Percentiles rank a stretch among this genome's conserved stretches.
These are phyloP conservation scores for Chenopodium formosanum DNA, from an alignment of 148 eudicot genomes.

Conservation along the genomic window DNA sequence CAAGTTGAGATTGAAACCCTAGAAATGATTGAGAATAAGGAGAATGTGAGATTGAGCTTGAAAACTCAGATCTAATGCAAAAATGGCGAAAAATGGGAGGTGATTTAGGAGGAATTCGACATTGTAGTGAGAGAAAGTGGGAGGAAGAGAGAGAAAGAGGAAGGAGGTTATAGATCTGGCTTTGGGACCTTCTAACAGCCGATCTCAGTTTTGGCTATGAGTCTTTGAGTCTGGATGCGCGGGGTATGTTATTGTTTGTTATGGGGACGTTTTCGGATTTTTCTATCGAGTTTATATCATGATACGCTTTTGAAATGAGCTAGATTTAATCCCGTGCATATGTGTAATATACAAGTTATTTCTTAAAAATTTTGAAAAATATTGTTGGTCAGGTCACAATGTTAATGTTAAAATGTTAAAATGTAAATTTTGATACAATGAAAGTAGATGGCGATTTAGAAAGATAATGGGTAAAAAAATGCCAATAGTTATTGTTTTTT, in stretches of 20 bases:
- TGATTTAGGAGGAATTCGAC: conserved; percentile 17
- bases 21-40: neutral
- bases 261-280: no score
- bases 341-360: no score
- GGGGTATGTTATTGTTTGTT: neutral
- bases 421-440: no score
- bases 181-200: neutral
- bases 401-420: no score
- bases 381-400: no score
- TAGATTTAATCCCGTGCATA: no score
- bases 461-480: no score
- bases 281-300: no score
- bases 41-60: conserved; percentile 6
- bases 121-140: neutral
- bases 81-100: neutral
- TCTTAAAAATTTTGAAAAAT: no score
- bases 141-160: neutral
- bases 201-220: neutral
- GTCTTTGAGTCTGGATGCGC: neutral
- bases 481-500: no score
- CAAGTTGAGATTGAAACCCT: conserved; percentile 4
- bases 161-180: neutral
- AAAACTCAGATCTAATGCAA: conserved; percentile 15
- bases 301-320: no score
- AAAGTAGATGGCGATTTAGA: no score